Evolutionary conservation across 2,329 filamentous ascomycete genomes (phyloP).

Genomic region (Phoma sp.): DNA sequence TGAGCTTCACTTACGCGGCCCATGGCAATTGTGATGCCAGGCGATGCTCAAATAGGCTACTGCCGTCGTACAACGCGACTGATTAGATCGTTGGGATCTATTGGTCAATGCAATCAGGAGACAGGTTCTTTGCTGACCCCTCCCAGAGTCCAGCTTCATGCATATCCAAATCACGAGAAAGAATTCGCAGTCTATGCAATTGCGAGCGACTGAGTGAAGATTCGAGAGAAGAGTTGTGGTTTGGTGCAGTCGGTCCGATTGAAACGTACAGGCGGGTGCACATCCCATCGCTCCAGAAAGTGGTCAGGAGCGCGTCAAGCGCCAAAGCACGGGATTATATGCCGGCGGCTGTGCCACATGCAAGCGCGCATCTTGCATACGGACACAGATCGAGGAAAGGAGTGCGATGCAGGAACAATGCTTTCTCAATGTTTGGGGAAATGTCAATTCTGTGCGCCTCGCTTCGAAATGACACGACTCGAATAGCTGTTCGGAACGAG

Average conservation of each 20-base stretch:
- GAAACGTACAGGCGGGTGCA: constrained; percentile 4
- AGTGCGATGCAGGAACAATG: neutral
- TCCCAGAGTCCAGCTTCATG: neutral
- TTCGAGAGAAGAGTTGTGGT: neutral
- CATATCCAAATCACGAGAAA: neutral
- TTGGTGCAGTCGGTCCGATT: constrained; percentile 7
- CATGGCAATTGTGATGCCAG: constrained; percentile 1
- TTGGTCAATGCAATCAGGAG: neutral
- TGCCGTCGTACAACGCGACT: constrained; percentile 6
- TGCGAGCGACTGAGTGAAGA: neutral
- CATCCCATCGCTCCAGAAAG: neutral
- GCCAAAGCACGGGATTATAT: constrained; percentile 1
- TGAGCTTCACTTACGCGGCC: constrained; percentile 17
- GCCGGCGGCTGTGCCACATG: constrained; percentile 1
- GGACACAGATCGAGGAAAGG: neutral
- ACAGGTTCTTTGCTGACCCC: neutral
- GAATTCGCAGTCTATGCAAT: neutral
- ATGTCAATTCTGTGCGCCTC: constrained; percentile 3
- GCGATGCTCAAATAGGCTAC: constrained; percentile 14
- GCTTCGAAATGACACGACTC: constrained; percentile 6
- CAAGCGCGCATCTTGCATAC: constrained; percentile 9
- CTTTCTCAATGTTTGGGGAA: neutral
- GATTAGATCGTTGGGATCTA: constrained; percentile 14
- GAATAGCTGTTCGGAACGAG: constrained; percentile 8
- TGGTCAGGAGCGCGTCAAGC: constrained; percentile 13